A percentile compares a stretch with the other conserved stretches of the same genome.
phyloP scores from a whole-genome alignment of 768 basidiomycete genomes.

The Phaeolepiota aurea region DNA sequence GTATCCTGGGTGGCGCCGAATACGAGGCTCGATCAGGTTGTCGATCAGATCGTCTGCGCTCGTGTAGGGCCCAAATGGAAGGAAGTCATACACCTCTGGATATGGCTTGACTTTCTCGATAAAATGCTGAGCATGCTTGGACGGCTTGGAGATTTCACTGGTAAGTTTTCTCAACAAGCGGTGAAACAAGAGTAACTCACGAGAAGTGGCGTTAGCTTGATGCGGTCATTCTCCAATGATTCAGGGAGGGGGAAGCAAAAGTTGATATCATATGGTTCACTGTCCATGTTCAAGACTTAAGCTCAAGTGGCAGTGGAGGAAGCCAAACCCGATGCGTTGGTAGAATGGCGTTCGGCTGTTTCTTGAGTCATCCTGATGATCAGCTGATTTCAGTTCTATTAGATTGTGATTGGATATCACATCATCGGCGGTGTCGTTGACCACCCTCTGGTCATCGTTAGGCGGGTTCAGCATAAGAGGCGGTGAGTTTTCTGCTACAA shows the following conservation, averaged over 20 bases:
- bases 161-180: not conserved
- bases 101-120: slow-evolving; percentile 21
- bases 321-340: too few species aligned
- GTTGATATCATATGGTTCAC: slow-evolving; percentile 28
- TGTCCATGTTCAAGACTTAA: too few species aligned
- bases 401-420: too few species aligned
- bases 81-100: slow-evolving; percentile 35
- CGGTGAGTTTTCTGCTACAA: too few species aligned
- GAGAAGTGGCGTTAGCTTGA: slow-evolving; percentile 44
- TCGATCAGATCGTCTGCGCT: slow-evolving; percentile 25
- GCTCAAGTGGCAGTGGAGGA: too few species aligned
- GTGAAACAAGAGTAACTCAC: slow-evolving; percentile 17
- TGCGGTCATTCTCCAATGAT: slow-evolving; percentile 33
- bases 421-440: too few species aligned
- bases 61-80: slow-evolving; percentile 43
- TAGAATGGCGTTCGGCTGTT: too few species aligned
- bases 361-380: too few species aligned
- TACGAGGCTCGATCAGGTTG: slow-evolving; percentile 23
- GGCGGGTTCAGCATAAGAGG: too few species aligned
- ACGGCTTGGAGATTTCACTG: slow-evolving; percentile 23
- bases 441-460: too few species aligned
- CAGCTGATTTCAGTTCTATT: too few species aligned
- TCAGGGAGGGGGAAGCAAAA: slow-evolving; percentile 42
- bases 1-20: slow-evolving; percentile 23
- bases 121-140: slow-evolving; percentile 32